These are phyloP conservation scores for Lippia alba DNA, from an alignment of 305 asterid genomes.

Conservation along the genomic window DNA sequence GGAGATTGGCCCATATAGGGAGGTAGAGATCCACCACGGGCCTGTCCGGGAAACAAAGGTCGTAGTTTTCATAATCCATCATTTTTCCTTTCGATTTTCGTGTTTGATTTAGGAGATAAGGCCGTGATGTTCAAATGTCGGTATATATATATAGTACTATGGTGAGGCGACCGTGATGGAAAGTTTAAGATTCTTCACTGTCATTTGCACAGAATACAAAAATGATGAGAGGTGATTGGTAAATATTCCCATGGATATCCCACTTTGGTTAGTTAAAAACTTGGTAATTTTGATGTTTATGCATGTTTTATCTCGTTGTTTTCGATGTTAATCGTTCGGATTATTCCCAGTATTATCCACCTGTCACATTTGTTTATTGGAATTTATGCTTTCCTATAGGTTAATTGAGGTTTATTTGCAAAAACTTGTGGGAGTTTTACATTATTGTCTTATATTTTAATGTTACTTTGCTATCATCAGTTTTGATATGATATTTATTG, in stretches of 20 bases:
- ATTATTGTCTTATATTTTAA: no score
- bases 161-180: conserved; percentile 13
- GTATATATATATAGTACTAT: conserved; percentile 31
- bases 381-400: neutral
- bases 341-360: conserved; percentile 30
- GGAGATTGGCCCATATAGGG: conserved; percentile 71
- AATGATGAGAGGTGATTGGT: conserved; percentile 15
- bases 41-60: conserved; percentile 73
- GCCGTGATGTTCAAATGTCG: neutral
- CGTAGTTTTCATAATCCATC: conserved; percentile 78
- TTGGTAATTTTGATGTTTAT: conserved; percentile 20
- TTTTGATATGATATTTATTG: no score
- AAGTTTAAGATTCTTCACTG: conserved; percentile 6
- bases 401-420: no score
- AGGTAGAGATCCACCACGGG: conserved; percentile 84
- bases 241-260: conserved; percentile 57
- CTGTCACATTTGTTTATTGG: neutral
- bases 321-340: conserved; percentile 32
- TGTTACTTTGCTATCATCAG: no score
- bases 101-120: neutral
- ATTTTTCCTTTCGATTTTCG: conserved; percentile 13
- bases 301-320: conserved; percentile 34
- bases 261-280: conserved; percentile 24
- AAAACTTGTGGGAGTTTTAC: no score
- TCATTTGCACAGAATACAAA: conserved; percentile 26